Base-by-base conservation (phyloP, 352 stramenopile genomes). In the Phytophthora lateralis region DNA sequence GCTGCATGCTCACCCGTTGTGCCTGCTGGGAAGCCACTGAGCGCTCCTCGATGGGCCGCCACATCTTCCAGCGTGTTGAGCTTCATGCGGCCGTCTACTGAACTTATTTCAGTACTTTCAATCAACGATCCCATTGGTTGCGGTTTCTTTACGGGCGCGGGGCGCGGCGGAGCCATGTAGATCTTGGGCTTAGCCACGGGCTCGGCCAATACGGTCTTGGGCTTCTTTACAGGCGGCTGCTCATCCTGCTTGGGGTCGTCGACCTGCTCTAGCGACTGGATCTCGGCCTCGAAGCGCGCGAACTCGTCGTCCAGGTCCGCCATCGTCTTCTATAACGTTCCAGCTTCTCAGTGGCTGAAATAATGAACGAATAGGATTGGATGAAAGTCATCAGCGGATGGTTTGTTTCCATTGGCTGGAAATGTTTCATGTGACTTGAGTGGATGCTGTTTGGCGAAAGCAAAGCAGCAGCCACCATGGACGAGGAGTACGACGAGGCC, bases 401-500 rank as follows among this genome's bases (percentile, higher is more conserved):
- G n/a, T 10, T 15, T 27, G 4, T 37, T 60, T 27, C 27, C 15
- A 73, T 70, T 74, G 54, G 66, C 15, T 62, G 26, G 32, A 63
- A 74, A 17, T 58, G 3, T 6, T 4, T 44, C 17, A 15, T 14
- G 3, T 8, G 12, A 57, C 41, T 70, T 75, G 66, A 42, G 29
- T 75, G 66, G 66, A 63, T 24, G 56, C 29, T 42, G 51, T 57
- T 60, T 20, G 26, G 10, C 42, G 44, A 51, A 27, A 29, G 18
- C 35, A 55, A 14, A n/a, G 7, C 35, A 30, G 18, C 30, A 47
- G 46, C 17, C 10, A 60, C 50, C 27, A 95, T 95, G 85, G 85
- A 95, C 71, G 85, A 95, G 78, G 85, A 95, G 30, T 93, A 92
- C 54, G 86, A 95, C 66, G 81, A 93, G 71, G 86, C 73, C 3